Conservation (phyloP, 352 stramenopile genomes). For the Pythium aristosporum region DNA sequence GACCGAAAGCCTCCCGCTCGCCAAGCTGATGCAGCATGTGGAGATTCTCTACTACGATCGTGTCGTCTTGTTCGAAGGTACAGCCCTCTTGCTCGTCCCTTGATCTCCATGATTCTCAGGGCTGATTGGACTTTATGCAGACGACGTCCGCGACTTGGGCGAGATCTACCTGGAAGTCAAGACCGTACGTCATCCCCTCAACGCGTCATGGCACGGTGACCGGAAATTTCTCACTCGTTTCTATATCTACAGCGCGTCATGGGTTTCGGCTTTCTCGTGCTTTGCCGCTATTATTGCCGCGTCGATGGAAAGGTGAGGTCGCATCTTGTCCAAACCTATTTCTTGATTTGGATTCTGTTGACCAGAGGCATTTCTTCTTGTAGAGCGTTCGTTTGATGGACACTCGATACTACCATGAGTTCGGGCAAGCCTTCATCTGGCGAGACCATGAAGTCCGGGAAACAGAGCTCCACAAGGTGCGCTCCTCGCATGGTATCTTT, state of each 20-base stretch:
- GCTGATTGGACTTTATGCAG: constrained; percentile 19
- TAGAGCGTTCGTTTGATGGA: constrained; percentile 51
- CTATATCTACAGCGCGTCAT: constrained; percentile 44
- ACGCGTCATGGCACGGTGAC: background rate
- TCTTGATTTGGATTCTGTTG: background rate
- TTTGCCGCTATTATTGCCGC: constrained; percentile 64
- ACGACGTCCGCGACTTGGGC: constrained; percentile 62
- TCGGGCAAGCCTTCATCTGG: constrained; percentile 50
- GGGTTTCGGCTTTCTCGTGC: constrained; percentile 62
- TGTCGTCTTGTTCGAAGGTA: constrained; percentile 65
- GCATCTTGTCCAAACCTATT: too few relatives aligned
- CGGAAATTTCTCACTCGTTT: background rate
- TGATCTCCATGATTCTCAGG: background rate
- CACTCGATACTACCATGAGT: constrained; percentile 68
- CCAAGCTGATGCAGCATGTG: constrained; percentile 52
- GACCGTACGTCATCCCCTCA: constrained; percentile 35
- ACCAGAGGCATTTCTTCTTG: background rate
- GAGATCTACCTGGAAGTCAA: constrained; percentile 64
- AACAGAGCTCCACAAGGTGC: constrained; percentile 43
- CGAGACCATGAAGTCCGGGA: constrained; percentile 50
- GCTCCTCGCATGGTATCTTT: background rate
- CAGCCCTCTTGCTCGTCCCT: background rate
- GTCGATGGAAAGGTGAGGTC: constrained; percentile 52
- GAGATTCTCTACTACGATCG: constrained; percentile 60
- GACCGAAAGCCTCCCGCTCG: constrained; percentile 42